Percentiles rank a stretch among this genome's conserved stretches.
Evolutionary conservation across 2,329 filamentous ascomycete genomes (phyloP).

Genomic region (Trichoderma hamatum): DNA sequence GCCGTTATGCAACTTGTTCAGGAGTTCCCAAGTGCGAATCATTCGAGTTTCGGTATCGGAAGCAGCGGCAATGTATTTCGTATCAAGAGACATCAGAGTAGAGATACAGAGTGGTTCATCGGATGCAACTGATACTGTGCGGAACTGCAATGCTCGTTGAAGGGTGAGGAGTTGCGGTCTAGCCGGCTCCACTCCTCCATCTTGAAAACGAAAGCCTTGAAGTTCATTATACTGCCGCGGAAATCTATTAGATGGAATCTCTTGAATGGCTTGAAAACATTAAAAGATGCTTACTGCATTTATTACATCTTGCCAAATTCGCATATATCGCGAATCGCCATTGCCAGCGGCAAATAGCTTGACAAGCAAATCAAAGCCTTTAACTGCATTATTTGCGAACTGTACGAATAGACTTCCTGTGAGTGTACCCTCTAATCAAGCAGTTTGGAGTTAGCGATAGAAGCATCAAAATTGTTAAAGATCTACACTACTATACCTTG

Average conservation of each 20-base stretch:
- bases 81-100: conserved; percentile 35
- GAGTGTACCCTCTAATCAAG: conserved; percentile 38
- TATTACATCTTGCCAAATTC: conserved; percentile 32
- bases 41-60: conserved; percentile 31
- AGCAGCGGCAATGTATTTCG: conserved; percentile 27
- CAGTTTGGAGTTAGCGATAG: background rate
- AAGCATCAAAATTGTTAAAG: background rate
- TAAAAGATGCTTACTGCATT: conserved; percentile 27
- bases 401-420: conserved; percentile 39
- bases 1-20: conserved; percentile 28
- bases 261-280: background rate
- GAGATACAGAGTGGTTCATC: conserved; percentile 39
- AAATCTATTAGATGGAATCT: background rate
- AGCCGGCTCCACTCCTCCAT: background rate
- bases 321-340: conserved; percentile 28
- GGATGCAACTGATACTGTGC: conserved; percentile 36
- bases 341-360: conserved; percentile 26
- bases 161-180: conserved; percentile 28
- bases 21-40: conserved; percentile 33
- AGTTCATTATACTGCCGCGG: conserved; percentile 29
- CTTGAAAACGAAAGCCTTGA: conserved; percentile 18
- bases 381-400: conserved; percentile 38
- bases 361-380: conserved; percentile 25
- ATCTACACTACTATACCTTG: conserved; percentile 33
- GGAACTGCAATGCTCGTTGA: conserved; percentile 35